phyloP scores from a whole-genome alignment of 1,139 yeast species.

The Sugiyamaella neomexicana region DNA sequence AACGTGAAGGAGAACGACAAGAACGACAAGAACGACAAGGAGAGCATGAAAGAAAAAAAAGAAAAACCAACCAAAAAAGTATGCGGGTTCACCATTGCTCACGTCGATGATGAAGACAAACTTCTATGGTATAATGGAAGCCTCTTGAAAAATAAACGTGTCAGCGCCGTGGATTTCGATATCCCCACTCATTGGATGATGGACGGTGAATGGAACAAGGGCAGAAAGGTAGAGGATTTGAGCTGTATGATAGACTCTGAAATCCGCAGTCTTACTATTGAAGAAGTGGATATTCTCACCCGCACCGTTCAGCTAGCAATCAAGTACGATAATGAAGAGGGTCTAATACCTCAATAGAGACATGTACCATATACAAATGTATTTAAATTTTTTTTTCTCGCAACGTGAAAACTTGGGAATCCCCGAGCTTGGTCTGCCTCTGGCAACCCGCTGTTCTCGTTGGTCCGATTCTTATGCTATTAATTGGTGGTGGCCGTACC shows the following conservation, averaged over 20 bases:
- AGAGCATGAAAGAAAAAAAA: neutral
- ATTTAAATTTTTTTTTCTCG: neutral
- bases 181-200: constrained; percentile 15
- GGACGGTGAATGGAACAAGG: constrained; percentile 3
- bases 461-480: neutral
- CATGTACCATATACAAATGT: neutral
- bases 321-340: constrained; percentile 6
- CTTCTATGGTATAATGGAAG: constrained; percentile 17
- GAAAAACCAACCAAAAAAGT: constrained; percentile 4
- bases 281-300: neutral
- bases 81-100: constrained; percentile 8
- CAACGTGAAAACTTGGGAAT: neutral
- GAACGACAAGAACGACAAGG: too few species aligned
- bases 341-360: neutral
- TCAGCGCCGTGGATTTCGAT: neutral
- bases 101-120: constrained; percentile 7
- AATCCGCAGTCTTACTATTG: neutral
- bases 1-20: too few species aligned
- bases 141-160: constrained; percentile 1
- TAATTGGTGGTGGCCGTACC: too few species aligned
- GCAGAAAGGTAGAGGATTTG: neutral
- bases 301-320: neutral
- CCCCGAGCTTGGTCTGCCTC: neutral
- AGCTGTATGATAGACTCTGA: constrained; percentile 6
- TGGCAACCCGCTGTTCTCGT: neutral